Conservation (phyloP, 2,329 filamentous ascomycete species). For the Lachnellula hyalina region DNA sequence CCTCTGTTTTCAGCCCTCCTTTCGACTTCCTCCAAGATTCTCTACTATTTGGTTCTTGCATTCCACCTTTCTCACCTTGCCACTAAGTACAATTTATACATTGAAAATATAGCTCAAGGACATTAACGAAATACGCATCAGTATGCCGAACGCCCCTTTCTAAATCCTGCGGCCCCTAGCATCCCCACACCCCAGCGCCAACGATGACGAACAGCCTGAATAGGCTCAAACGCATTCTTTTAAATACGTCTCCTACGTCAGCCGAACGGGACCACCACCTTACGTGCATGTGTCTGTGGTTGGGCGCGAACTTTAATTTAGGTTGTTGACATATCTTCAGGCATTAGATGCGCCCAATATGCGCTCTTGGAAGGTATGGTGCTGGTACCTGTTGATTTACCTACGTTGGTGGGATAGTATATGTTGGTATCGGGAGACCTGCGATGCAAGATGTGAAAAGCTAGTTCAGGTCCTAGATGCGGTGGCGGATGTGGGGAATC, state of each 20-base stretch:
- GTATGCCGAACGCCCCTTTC: background rate
- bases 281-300: too few relatives aligned
- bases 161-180: background rate
- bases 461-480: background rate
- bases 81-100: too few relatives aligned
- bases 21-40: background rate
- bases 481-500: background rate
- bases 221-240: background rate
- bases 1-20: background rate
- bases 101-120: too few relatives aligned
- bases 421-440: conserved; percentile 4
- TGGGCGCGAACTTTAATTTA: background rate
- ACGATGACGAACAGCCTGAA: conserved; percentile 4
- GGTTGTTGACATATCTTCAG: background rate
- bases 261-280: too few relatives aligned
- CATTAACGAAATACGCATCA: background rate
- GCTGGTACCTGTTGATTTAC: too few relatives aligned
- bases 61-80: background rate
- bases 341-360: background rate
- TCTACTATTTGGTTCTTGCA: background rate
- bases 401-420: background rate
- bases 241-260: background rate
- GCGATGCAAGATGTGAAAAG: background rate
- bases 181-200: background rate
- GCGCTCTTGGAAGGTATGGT: background rate